Base-by-base conservation (phyloP, 768 basidiomycete species). In the Neoboletus subvelutipes region DNA sequence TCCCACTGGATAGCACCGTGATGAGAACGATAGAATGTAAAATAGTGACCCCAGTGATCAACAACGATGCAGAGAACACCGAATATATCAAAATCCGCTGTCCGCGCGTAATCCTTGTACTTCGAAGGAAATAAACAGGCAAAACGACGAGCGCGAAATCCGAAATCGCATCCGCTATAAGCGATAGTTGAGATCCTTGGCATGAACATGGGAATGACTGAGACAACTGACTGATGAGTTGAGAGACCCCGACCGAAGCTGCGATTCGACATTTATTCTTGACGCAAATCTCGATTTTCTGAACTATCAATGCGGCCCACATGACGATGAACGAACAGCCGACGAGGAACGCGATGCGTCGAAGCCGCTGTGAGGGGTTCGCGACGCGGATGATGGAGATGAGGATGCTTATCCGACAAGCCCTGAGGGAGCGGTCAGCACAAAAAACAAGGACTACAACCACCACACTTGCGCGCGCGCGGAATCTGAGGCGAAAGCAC, bases 381-480 rank as follows among this genome's bases (percentile, higher is more conserved):
- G 51, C 50, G 12, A 65, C 15, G 20, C 58, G 64, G 17, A 69
- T 39, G 52, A 69, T 57, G 17, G 69, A 71, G 28, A 62, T 11
- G 31, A 70, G 45, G 41, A 70, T 59, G 50, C 71, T 70, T 20
- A 54, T 49, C 11, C 69, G 64, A 53, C 64, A 62, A 9, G 54
- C 49, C 69, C 69, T 72, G 39, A 1, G 17, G 18, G 0, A 43
- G 29, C 2, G 15, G 13, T 59, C 22, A 68, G 52, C 24, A 47
- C 34, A 39, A 33, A 34, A 11, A 37, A 17, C 3, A 26, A 22
- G 1, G 10, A 18, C 15, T 34, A 39, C n/a, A 4, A 20, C 11
- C 3, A 20, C 22, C 17, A 24, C 5, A 39, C 7, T n/a, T 4
- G 36, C 18, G n/a, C 20, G n/a, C 20, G 28, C 9, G 33, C 33